phyloP scores from a whole-genome alignment of 2,329 filamentous ascomycete genomes.

The Aspergillus uvarum region DNA sequence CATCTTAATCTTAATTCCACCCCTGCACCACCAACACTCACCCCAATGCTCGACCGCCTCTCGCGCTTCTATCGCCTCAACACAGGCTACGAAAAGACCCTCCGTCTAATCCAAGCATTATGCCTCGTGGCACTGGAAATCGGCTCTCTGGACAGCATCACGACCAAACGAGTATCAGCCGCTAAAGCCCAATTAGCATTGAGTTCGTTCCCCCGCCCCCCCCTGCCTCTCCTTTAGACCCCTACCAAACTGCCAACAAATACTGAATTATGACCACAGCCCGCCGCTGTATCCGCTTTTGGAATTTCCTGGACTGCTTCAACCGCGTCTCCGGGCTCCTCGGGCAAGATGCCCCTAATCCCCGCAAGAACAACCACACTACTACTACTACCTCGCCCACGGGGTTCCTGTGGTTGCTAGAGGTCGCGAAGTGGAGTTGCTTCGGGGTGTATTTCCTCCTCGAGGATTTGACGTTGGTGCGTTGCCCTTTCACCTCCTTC shows the following conservation, averaged over 20 bases:
- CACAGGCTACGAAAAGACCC: conserved; percentile 34
- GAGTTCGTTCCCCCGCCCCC: conserved; percentile 29
- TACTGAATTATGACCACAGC: conserved; percentile 28
- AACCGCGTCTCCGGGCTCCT: conserved; percentile 50
- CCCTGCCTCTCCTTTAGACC: neutral
- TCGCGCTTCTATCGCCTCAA: conserved; percentile 29
- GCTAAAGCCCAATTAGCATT: conserved; percentile 42
- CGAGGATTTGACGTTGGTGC: conserved; percentile 63
- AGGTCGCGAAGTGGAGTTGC: conserved; percentile 58
- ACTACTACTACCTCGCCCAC: neutral
- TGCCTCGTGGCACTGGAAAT: conserved; percentile 26
- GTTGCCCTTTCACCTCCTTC: conserved; percentile 31
- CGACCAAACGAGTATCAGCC: conserved; percentile 31
- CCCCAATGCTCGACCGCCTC: conserved; percentile 23
- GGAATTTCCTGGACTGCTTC: conserved; percentile 66
- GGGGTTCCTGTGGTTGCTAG: conserved; percentile 40
- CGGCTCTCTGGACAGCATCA: conserved; percentile 15
- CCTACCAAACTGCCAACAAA: neutral
- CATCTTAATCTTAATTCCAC: neutral
- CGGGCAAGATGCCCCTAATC: conserved; percentile 9
- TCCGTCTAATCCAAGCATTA: conserved; percentile 36
- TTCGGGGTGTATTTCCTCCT: conserved; percentile 67
- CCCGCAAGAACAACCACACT: conserved; percentile 13
- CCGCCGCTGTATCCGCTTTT: conserved; percentile 66
- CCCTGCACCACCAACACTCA: neutral